Conservation (phyloP, 768 basidiomycete genomes). For the Hygrocybe punicea region DNA sequence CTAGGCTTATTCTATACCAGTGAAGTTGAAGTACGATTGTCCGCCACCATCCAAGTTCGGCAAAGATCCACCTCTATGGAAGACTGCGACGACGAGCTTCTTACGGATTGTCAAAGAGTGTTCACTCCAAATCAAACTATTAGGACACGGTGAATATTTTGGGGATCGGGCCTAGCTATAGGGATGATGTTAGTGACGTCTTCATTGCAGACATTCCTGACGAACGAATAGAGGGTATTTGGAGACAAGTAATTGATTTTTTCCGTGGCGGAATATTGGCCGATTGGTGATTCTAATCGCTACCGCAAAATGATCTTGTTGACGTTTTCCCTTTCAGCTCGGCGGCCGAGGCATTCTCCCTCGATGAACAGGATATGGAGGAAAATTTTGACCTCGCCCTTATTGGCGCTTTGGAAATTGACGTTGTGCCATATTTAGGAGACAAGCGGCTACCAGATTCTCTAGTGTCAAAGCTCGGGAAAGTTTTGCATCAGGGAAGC, state of each 20-base stretch:
- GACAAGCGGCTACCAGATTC: constrained; percentile 65
- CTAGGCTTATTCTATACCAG: constrained; percentile 84
- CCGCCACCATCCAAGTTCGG: constrained; percentile 85
- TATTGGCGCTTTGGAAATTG: constrained; percentile 73
- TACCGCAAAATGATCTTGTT: background rate
- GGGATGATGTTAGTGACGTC: background rate
- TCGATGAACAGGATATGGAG: constrained; percentile 68
- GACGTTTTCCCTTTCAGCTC: constrained; percentile 41
- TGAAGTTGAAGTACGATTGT: constrained; percentile 94
- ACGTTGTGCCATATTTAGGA: constrained; percentile 76
- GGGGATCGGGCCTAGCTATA: background rate
- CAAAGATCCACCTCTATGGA: constrained; percentile 88
- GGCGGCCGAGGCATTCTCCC: constrained; percentile 49
- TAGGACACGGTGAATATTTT: constrained; percentile 44
- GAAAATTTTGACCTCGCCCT: constrained; percentile 84
- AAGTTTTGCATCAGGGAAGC: constrained; percentile 71
- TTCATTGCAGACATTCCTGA: constrained; percentile 48
- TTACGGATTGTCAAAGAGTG: constrained; percentile 70
- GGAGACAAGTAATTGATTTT: constrained; percentile 79
- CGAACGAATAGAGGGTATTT: constrained; percentile 74
- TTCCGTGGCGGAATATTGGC: constrained; percentile 79
- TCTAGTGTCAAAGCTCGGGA: constrained; percentile 63
- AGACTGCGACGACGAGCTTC: constrained; percentile 84
- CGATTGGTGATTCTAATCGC: constrained; percentile 61
- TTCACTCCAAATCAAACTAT: constrained; percentile 45